Evolutionary conservation across 2,329 filamentous ascomycete genomes (phyloP), one percentile per base, ranked within the genome.

Genomic region (Neophaeococcomyces mojaviensis): DNA sequence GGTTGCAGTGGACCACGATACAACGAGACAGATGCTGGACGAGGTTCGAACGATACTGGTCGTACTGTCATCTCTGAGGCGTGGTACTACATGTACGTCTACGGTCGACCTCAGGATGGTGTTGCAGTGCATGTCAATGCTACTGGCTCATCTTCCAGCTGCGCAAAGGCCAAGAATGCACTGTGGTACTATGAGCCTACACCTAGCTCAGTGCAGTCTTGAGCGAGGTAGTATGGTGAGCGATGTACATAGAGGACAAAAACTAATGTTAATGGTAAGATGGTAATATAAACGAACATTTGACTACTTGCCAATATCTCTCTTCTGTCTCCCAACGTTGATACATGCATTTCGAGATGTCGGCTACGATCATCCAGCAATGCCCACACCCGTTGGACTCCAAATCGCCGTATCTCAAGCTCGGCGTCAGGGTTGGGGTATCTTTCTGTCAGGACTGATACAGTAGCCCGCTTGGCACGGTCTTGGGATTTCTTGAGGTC

Each of bases 21-120:
- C 61, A 84, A 83, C 59, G 66, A 72, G 52, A 84, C 80, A 12
- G 69, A 60, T 16, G 76, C 72, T 6, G 80, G 81, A 2, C 68
- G 63, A 49, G 73, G 73, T 16, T 73, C 70, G 2, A 56, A 58
- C 2, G 80, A 84, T 55, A 72, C 67, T 46, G 79, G 81, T 1
- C 65, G 65, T 51, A 83, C 78, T 1, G 67, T 73, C 26, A 54
- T 84, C 39, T 72, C 61, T 48, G 81, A 85, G 68, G 69, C 81
- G 10, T 84, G 79, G 79, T 84, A 84, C 58, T 83, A 82, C 57
- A 71, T 76, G 60, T 73, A 82, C 77, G 43, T 49, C 19, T 37
- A 69, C 46, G 80, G 80, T 3, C 62, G 69, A 13, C 72, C 78
- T 5, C 81, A 83, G 64, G 64, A 70, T 45, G 68, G 66, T 2